Evolutionary conservation across 2,329 filamentous ascomycete genomes (phyloP).

Genomic region (Drechslerella stenobrocha): DNA sequence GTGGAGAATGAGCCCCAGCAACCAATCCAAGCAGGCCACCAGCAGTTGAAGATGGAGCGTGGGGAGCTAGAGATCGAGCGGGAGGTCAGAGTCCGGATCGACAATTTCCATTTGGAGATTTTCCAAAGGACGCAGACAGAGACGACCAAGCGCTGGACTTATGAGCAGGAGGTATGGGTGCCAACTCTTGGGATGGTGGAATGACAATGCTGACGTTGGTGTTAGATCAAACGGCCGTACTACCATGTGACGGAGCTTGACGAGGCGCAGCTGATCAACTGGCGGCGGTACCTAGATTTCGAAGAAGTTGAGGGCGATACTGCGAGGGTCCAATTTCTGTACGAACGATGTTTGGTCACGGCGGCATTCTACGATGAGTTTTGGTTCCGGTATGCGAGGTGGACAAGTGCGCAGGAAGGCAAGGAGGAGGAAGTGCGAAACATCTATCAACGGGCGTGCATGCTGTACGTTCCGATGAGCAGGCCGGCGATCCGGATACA

Average conservation of each 20-base stretch:
- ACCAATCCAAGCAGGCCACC: constrained; percentile 55
- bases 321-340: constrained; percentile 75
- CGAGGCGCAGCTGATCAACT: constrained; percentile 79
- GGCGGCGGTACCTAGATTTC: constrained; percentile 95
- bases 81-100: constrained; percentile 77
- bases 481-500: constrained; percentile 80
- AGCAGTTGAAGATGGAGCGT: constrained; percentile 59
- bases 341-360: constrained; percentile 89
- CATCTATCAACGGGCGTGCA: constrained; percentile 85
- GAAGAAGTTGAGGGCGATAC: constrained; percentile 84
- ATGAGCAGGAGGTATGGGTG: constrained; percentile 69
- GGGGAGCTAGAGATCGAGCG: constrained; percentile 79
- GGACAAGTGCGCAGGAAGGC: constrained; percentile 79
- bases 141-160: constrained; percentile 90
- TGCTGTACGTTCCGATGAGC: constrained; percentile 82
- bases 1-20: constrained; percentile 67
- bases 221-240: constrained; percentile 81
- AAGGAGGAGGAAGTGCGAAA: constrained; percentile 89
- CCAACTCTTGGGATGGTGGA: not conserved
- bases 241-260: constrained; percentile 95
- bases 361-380: constrained; percentile 96
- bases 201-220: constrained; percentile 6
- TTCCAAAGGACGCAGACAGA: constrained; percentile 83
- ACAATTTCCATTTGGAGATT: constrained; percentile 76
- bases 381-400: constrained; percentile 94